Base-by-base conservation (phyloP, 2,329 filamentous ascomycete genomes). In the Beauveria pseudobassiana region DNA sequence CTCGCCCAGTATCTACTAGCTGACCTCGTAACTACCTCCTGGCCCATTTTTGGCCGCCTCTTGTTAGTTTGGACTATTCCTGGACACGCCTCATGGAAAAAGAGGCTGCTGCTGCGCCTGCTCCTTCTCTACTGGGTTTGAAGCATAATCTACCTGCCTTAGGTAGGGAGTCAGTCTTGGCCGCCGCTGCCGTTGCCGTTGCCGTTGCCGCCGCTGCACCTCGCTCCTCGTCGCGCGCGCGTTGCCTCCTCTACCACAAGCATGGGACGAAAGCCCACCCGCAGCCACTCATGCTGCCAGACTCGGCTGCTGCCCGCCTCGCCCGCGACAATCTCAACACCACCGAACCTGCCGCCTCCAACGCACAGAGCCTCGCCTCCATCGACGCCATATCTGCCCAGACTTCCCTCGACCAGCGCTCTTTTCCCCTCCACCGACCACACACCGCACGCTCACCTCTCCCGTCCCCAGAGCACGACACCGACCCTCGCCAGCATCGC, bases 181-280 rank as follows among this genome's bases (percentile, higher is more conserved):
- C 53, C 26, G 53, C 24, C 3, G 26, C 16, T 3, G 34, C 22
- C 43, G 55, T 20, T 38, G 26, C 55, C 9, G 48, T 18, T 42
- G 14, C 38, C 55, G n/a, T 26, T 40, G 34, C 38, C 12, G 24
- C 24, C 24, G 24, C 45, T 58, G 26, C 50, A 24, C n/a, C 52
- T 43, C 38, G 16, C 24, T 45, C 40, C 40, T 38, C 40, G 14
- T 43, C 24, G 24, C 50, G 50, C 34, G 34, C 51, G 30, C 24
- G 45, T 50, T 58, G 28, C 38, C 54, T 48, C 43, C 43, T 58
- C 43, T 26, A 26, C 46, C 53, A 42, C 57, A 51, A 59, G 49
- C 49, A 85, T 85, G 82, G 81, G 78, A 75, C 82, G 82, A 72
- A 85, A 83, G 74, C 75, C 79, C 70, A 80, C 78, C 82, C 82